Base-by-base conservation (phyloP, 2,329 filamentous ascomycete genomes). In the Xylariaceae sp. region DNA sequence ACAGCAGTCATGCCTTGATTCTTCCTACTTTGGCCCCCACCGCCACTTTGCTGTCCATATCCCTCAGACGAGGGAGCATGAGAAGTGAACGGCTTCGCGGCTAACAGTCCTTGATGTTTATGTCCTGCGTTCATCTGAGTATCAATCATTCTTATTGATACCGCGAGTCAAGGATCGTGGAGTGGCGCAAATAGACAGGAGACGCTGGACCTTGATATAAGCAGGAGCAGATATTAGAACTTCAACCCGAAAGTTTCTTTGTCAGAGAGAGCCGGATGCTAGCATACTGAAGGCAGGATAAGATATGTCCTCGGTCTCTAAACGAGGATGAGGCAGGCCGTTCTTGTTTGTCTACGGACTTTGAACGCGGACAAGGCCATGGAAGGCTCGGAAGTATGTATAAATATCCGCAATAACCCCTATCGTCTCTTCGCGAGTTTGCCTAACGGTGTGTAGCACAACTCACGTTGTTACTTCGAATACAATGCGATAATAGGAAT, bases 1-100 rank as follows among this genome's bases (percentile, higher is more conserved):
- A 47, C 40, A 10, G 18, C 21, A n/a, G 15, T 45, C 39, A 59
- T 57, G 16, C 22, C 50, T 22, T 60, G 57, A 1, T 39, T 45
- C 12, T 52, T 54, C 18, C 19, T 39, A 30, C 49, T 44, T 13
- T 18, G 44, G 32, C 22, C 44, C 26, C 13, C 13, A 40, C 19
- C 32, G 6, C 9, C 19, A 39, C 16, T 54, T n/a, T 34, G 18
- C 16, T 9, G 44, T 12, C 26, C 2, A 18, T 41, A 10, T 30
- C 46, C 40, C 4, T 37, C 16, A 30, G 36, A 39, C 10, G 53
- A 49, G 43, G 22, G n/a, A 15, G 52, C 18, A 34, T 16, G 43
- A 39, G 41, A 9, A 19, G 50, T 42, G 32, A 50, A 29, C 8
- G 53, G 40, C 22, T 53, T 49, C 44, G 41, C 29, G 7, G 37